Percentiles rank a stretch among this genome's conserved stretches.
Evolutionary conservation across 768 basidiomycete species (phyloP).

Genomic region (Strobilomyces echinocephalus): DNA sequence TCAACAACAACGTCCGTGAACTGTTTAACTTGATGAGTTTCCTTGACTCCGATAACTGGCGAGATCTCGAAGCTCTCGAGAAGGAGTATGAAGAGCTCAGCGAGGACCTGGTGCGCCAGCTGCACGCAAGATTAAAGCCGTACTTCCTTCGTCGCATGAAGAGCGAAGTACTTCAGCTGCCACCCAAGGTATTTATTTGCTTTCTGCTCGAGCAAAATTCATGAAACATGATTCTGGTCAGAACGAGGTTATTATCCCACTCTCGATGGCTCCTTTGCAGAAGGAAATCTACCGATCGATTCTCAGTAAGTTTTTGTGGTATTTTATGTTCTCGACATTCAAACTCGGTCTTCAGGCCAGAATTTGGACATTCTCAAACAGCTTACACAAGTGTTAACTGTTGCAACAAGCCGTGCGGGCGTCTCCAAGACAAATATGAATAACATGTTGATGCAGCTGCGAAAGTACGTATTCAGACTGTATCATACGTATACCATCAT

Average conservation of each 20-base stretch:
- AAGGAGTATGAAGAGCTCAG: constrained; percentile 72
- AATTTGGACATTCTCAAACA: constrained; percentile 64
- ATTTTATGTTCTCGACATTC: constrained; percentile 14
- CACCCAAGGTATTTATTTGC: constrained; percentile 70
- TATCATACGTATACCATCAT: neutral
- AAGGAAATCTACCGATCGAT: constrained; percentile 86
- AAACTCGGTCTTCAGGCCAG: constrained; percentile 44
- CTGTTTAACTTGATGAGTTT: constrained; percentile 98
- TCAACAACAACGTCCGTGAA: constrained; percentile 97
- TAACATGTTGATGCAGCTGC: constrained; percentile 83
- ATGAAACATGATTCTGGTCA: constrained; percentile 26
- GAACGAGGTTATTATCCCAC: constrained; percentile 90
- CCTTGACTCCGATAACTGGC: constrained; percentile 74
- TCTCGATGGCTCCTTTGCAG: constrained; percentile 83
- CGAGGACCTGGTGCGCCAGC: constrained; percentile 72
- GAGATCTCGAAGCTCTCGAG: constrained; percentile 68
- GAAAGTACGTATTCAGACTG: constrained; percentile 53
- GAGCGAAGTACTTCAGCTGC: constrained; percentile 87
- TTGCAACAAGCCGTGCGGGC: constrained; percentile 27
- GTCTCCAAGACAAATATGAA: constrained; percentile 56
- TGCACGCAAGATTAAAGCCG: constrained; percentile 75
- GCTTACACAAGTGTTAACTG: constrained; percentile 44
- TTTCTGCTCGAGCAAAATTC: neutral
- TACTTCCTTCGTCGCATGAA: constrained; percentile 95
- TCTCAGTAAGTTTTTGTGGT: constrained; percentile 45